Conservation (phyloP, 2,329 filamentous ascomycete species). For the Thielaviopsis populi region DNA sequence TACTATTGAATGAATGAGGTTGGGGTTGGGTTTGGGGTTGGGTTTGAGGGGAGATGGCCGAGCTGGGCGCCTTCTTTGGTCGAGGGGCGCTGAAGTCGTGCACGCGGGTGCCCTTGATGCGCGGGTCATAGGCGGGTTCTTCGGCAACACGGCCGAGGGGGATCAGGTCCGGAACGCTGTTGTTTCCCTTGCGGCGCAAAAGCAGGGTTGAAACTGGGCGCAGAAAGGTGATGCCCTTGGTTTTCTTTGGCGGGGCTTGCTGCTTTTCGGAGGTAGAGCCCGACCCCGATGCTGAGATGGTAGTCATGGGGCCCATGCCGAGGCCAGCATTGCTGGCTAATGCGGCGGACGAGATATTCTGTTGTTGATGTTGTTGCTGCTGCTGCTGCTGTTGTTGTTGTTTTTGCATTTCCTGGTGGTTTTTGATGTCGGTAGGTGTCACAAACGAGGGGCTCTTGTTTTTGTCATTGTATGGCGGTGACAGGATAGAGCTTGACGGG, state of each 20-base stretch:
- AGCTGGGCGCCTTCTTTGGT: slow-evolving; percentile 22
- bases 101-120: slow-evolving; percentile 47
- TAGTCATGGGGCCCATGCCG: background rate
- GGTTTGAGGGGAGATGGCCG: slow-evolving; percentile 11
- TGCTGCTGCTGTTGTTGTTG: background rate
- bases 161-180: slow-evolving; percentile 31
- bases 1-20: background rate
- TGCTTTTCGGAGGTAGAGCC: slow-evolving; percentile 25
- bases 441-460: slow-evolving; percentile 31
- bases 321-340: background rate
- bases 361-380: slow-evolving; percentile 17
- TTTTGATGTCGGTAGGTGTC: slow-evolving; percentile 35
- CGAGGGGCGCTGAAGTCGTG: slow-evolving; percentile 52
- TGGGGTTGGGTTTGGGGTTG: slow-evolving; percentile 5
- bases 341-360: background rate
- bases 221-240: slow-evolving; percentile 41
- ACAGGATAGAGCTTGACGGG: slow-evolving; percentile 8
- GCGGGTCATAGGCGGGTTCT: slow-evolving; percentile 42
- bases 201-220: slow-evolving; percentile 45
- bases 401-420: slow-evolving; percentile 19
- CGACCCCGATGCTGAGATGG: slow-evolving; percentile 21
- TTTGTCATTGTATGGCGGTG: slow-evolving; percentile 20
- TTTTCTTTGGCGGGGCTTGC: slow-evolving; percentile 28
- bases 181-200: slow-evolving; percentile 39
- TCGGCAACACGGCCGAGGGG: slow-evolving; percentile 27